These are phyloP conservation scores for Ophiostoma tasmaniense DNA, from an alignment of 2,329 filamentous ascomycete species.

Conservation along the genomic window DNA sequence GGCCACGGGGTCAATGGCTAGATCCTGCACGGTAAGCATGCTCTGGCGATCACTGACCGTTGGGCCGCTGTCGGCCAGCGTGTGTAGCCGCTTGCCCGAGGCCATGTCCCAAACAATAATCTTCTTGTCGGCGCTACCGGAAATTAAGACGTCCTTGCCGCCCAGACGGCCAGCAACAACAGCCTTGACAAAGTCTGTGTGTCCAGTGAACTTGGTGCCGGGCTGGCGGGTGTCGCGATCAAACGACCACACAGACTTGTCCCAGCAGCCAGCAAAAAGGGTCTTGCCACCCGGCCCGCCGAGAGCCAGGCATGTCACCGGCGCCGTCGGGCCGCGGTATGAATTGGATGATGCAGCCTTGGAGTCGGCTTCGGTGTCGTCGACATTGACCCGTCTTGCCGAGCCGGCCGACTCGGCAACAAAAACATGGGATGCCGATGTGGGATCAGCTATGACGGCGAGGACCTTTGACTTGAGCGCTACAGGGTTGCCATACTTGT, in stretches of 20 bases:
- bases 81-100: constrained; percentile 61
- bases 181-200: constrained; percentile 86
- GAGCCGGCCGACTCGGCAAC: constrained; percentile 82
- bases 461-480: constrained; percentile 78
- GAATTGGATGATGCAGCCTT: constrained; percentile 25
- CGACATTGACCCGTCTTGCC: constrained; percentile 63
- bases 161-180: constrained; percentile 55
- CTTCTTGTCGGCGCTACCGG: constrained; percentile 69
- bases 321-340: constrained; percentile 69
- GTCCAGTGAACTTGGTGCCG: constrained; percentile 60
- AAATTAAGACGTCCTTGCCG: constrained; percentile 57
- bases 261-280: constrained; percentile 87
- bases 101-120: constrained; percentile 75
- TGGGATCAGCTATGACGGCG: constrained; percentile 60
- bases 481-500: constrained; percentile 76
- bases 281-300: constrained; percentile 47
- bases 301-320: constrained; percentile 68
- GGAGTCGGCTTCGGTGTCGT: constrained; percentile 47
- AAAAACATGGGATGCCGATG: constrained; percentile 53
- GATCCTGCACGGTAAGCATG: constrained; percentile 71
- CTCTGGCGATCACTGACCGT: constrained; percentile 33
- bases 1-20: constrained; percentile 63
- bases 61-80: constrained; percentile 55
- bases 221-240: constrained; percentile 48
- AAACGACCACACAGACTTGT: constrained; percentile 87